phyloP scores from a whole-genome alignment of 1,284 basidiomycete species.

The Ceratorhiza oryzae-sativae region DNA sequence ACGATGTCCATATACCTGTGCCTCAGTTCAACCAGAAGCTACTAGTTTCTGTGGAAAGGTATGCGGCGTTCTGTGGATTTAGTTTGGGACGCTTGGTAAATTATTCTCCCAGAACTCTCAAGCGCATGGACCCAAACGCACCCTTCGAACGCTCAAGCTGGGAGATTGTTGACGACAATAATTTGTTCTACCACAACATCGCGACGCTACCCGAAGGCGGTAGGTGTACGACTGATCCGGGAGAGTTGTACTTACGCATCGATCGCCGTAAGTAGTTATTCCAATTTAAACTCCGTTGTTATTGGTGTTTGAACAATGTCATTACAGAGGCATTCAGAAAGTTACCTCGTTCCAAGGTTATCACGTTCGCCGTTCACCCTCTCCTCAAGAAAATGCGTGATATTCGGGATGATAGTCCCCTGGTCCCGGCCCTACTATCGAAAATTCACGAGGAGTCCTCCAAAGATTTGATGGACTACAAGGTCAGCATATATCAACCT shows the following conservation, averaged over 20 bases:
- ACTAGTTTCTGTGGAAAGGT: constrained; percentile 53
- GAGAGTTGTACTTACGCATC: constrained; percentile 51
- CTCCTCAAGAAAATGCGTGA: constrained; percentile 52
- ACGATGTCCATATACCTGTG: constrained; percentile 51
- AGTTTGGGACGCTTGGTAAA: background rate
- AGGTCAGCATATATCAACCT: constrained; percentile 15
- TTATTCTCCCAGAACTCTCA: constrained; percentile 47
- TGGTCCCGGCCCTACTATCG: constrained; percentile 52
- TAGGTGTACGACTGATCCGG: constrained; percentile 44
- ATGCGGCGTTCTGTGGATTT: background rate
- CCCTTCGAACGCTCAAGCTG: constrained; percentile 56
- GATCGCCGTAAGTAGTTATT: constrained; percentile 46
- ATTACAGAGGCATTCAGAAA: constrained; percentile 55
- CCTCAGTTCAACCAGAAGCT: constrained; percentile 57
- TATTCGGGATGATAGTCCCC: constrained; percentile 51
- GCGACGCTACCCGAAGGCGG: constrained; percentile 47
- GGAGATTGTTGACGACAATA: constrained; percentile 55
- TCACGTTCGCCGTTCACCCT: constrained; percentile 56
- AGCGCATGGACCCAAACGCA: constrained; percentile 52
- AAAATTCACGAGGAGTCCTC: constrained; percentile 52
- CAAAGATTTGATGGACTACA: constrained; percentile 50
- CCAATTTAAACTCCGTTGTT: background rate
- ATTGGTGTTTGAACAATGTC: background rate
- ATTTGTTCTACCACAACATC: constrained; percentile 53
- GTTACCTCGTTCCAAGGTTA: constrained; percentile 52